Base-by-base conservation (phyloP, 140 eudicot species). In the Erigeron philadelphicus region DNA sequence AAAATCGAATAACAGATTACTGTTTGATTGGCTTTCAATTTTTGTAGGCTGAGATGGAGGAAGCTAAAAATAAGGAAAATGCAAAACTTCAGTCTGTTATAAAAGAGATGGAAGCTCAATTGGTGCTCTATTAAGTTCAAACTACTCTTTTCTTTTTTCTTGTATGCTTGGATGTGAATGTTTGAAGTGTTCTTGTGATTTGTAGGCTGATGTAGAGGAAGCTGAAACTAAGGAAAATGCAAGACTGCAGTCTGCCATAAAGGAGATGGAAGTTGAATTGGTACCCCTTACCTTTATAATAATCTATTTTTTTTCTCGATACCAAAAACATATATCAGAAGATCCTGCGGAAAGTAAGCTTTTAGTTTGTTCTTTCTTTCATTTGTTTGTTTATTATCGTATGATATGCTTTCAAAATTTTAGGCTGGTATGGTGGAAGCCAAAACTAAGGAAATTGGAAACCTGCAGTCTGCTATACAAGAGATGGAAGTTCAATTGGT, bases 371-470 rank as follows among this genome's bases (percentile, higher is more conserved):
- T 66, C 9, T 9, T 58, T 25, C 15, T 49, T 11, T 38, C 2
- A 6, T 3, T 46, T 12, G 10, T 72, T 72, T 11, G 9, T 49
- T 72, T 9, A 13, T 74, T 17, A 47, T 42, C 46, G 23, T 72
- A 61, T 13, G 1, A 44, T 60, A 6, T 35, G 19, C 3, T 17
- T 46, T 9, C 5, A 1, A 13, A 8, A 61, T 10, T 31, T 72
- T 50, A 89, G 95, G 87, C 78, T 67, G 84, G 87, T 9, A 65
- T 82, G 74, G 90, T 78, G 75, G 90, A 84, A 74, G 83, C 88
- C 13, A 89, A 81, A 56, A 74, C 67, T 54, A 80, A 80, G 46
- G 91, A 84, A 70, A 82, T 38, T 61, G 71, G 72, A 67, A 61
- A 69, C 45, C 53, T 84, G 40, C 94, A 81, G 40, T 72, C 80